phyloP scores from a whole-genome alignment of 1,284 basidiomycete species.

The Ceratobasidium sp. region DNA sequence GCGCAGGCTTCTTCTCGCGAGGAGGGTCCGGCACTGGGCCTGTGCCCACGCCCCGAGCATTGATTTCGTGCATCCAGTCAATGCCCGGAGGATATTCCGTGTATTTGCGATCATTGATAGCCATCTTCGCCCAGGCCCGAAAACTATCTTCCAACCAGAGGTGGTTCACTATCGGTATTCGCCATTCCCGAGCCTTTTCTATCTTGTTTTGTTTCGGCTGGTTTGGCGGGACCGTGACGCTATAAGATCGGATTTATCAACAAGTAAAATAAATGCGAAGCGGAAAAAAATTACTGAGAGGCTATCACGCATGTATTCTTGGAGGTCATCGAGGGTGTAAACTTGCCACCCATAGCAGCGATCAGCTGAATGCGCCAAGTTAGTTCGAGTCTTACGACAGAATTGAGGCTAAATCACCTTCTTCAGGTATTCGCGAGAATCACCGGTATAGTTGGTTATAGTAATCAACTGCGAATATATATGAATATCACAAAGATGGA shows the following conservation, averaged over 20 bases:
- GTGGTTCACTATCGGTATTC: constrained; percentile 88
- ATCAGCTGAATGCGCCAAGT: constrained; percentile 65
- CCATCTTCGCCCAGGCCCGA: constrained; percentile 70
- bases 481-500: not conserved
- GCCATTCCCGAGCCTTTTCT: constrained; percentile 80
- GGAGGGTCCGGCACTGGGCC: constrained; percentile 20
- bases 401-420: constrained; percentile 55
- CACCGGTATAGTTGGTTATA: constrained; percentile 89
- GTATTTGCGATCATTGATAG: constrained; percentile 64
- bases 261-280: constrained; percentile 8
- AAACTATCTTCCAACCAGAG: constrained; percentile 92
- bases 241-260: not conserved
- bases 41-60: constrained; percentile 20
- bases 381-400: not conserved
- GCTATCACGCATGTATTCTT: constrained; percentile 85
- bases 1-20: not conserved
- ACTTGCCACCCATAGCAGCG: constrained; percentile 78
- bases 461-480: constrained; percentile 72
- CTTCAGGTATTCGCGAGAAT: constrained; percentile 86
- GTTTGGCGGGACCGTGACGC: constrained; percentile 30
- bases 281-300: constrained; percentile 71
- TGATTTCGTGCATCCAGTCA: constrained; percentile 67
- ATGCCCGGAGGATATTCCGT: constrained; percentile 74
- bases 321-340: constrained; percentile 82
- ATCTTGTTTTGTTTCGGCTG: constrained; percentile 81